Evolutionary conservation across 805 yeast species (phyloP), one percentile per base, ranked within the genome.

Genomic region (Wickerhamiella allomyrinae): DNA sequence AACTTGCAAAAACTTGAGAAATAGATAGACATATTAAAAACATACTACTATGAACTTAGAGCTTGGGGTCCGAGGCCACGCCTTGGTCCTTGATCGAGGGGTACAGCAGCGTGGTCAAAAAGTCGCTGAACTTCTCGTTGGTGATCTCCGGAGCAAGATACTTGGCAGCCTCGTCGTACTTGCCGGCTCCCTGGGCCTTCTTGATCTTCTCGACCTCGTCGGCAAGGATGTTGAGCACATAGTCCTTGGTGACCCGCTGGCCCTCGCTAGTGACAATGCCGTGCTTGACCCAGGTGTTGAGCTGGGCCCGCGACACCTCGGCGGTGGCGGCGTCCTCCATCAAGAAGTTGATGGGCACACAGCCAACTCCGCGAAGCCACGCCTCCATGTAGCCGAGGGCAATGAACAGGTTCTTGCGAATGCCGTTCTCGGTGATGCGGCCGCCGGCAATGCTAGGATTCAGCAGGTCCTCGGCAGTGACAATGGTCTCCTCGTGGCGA

Each of bases 321-420:
- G 83, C 84, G 42, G 83, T 77, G 41, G 83, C 84, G 25, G 84
- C 84, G 54, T 77, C 84, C 63, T 77, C 85, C 85, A 77, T 77
- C 60, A 77, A 66, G 60, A 69, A 74, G 67, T 78, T 75, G 62
- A 77, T 77, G 48, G 85, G 83, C 43, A 77, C 82, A 60, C 82
- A 76, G 9, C 84, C 84, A 44, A 73, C 62, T 42, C 79, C 79
- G 46, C 80, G 66, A 53, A 77, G 72, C 83, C 83, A 77, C 27
- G 82, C 82, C 63, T 76, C 83, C 64, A 76, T 74, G 62, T 77
- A 77, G 20, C 78, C 73, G 46, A 78, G 68, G 37, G 82, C 82
- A 59, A 77, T 74, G 56, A 65, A 65, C 49, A 77, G 62, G 62
- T 74, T 77, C 55, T 71, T 63, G 54, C 83, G 69, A 54, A 78